These are phyloP conservation scores for Dipodascus geniculatus DNA, from an alignment of 805 yeast species.

Conservation along the genomic window DNA sequence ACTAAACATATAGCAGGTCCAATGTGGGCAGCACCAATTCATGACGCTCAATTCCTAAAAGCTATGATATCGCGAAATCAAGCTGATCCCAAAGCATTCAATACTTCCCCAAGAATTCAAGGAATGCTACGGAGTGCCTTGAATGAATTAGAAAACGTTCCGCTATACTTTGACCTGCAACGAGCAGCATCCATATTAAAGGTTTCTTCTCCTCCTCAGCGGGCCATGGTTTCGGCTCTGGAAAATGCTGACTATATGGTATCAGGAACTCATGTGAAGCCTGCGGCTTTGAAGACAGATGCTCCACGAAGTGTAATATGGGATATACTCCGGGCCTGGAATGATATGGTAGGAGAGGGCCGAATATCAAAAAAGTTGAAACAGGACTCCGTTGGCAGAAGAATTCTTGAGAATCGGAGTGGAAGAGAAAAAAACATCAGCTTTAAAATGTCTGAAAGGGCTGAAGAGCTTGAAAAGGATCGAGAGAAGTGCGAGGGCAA, in stretches of 20 bases:
- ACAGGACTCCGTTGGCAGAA: not conserved
- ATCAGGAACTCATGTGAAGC: conserved; percentile 80
- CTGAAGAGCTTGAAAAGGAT: not conserved
- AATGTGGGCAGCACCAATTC: conserved; percentile 84
- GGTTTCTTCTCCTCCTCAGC: conserved; percentile 73
- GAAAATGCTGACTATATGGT: conserved; percentile 76
- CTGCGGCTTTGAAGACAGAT: conserved; percentile 77
- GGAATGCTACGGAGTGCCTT: conserved; percentile 87
- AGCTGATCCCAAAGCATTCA: conserved; percentile 43
- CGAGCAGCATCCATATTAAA: conserved; percentile 63
- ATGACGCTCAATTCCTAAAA: conserved; percentile 54
- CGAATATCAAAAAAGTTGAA: not conserved
- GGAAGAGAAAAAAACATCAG: not conserved
- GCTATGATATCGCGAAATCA: conserved; percentile 28
- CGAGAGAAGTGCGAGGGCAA: not conserved
- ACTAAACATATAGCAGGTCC: conserved; percentile 85
- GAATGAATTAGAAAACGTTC: conserved; percentile 50
- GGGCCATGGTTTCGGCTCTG: conserved; percentile 60
- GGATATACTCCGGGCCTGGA: conserved; percentile 32
- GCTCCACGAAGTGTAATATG: conserved; percentile 79
- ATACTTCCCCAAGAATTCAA: conserved; percentile 71
- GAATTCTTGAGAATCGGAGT: not conserved
- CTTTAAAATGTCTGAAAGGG: not conserved
- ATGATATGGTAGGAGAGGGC: not conserved
- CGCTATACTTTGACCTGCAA: conserved; percentile 78